Evolutionary conservation across 2,329 filamentous ascomycete species (phyloP).

Genomic region (Penicillium hordei): DNA sequence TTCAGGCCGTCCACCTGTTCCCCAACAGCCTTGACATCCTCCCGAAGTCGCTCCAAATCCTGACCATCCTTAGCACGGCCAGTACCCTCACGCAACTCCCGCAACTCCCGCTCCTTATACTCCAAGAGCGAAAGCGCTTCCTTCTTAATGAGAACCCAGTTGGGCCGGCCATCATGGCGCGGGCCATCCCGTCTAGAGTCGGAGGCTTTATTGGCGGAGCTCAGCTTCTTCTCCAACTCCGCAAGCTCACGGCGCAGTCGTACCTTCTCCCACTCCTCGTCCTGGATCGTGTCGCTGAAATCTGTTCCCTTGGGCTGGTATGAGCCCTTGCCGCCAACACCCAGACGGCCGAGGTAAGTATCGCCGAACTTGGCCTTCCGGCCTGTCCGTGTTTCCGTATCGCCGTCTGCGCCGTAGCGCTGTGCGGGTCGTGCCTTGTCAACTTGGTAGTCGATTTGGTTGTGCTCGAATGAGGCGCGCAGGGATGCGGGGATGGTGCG

Average conservation of each 20-base stretch:
- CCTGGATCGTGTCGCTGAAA: constrained; percentile 79
- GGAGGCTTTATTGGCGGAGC: constrained; percentile 73
- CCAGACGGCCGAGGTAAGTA: constrained; percentile 88
- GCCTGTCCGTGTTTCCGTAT: constrained; percentile 78
- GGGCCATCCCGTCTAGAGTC: constrained; percentile 58
- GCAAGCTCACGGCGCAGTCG: constrained; percentile 87
- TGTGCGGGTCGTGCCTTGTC: constrained; percentile 71
- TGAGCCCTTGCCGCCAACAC: constrained; percentile 69
- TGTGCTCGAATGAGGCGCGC: constrained; percentile 86
- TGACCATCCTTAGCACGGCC: constrained; percentile 62
- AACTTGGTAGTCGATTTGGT: constrained; percentile 93
- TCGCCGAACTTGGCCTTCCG: constrained; percentile 97
- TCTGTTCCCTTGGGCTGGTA: constrained; percentile 86
- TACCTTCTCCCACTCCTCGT: constrained; percentile 96
- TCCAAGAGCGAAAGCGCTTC: constrained; percentile 93
- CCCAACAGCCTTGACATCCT: constrained; percentile 85
- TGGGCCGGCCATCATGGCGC: constrained; percentile 68
- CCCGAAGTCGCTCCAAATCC: constrained; percentile 71
- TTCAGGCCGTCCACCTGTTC: constrained; percentile 94
- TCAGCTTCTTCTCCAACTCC: constrained; percentile 85
- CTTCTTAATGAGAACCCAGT: constrained; percentile 87
- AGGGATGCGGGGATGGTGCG: constrained; percentile 89
- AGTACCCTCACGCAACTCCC: constrained; percentile 67
- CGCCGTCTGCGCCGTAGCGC: constrained; percentile 75
- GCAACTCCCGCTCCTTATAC: constrained; percentile 79